These are phyloP conservation scores for Inga oerstediana DNA, from an alignment of 306 rosid genomes.

Conservation along the genomic window DNA sequence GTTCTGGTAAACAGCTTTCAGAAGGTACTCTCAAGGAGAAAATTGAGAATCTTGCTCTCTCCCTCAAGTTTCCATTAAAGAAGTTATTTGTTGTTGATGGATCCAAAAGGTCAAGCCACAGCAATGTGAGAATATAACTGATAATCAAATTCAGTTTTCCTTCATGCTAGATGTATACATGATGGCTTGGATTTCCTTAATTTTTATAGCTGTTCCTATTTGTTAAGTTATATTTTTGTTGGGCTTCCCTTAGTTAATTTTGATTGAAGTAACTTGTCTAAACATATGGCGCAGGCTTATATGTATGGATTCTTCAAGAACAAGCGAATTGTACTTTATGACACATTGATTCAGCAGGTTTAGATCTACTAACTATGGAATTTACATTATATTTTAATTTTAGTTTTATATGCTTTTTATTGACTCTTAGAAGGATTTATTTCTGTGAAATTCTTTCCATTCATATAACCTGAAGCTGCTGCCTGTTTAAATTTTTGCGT, in stretches of 20 bases:
- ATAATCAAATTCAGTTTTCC: neutral
- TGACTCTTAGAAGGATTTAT: slow-evolving; percentile 14
- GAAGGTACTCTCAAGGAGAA: slow-evolving; percentile 87
- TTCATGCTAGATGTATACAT: slow-evolving; percentile 6
- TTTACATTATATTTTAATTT: slow-evolving; percentile 7
- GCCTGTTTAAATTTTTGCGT: neutral
- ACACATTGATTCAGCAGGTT: slow-evolving; percentile 96
- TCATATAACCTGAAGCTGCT: neutral
- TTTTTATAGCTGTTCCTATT: neutral
- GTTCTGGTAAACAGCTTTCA: slow-evolving; percentile 70
- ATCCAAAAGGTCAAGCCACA: slow-evolving; percentile 97
- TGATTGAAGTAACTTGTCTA: slow-evolving; percentile 26
- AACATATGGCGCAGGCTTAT: slow-evolving; percentile 75
- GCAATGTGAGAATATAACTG: slow-evolving; percentile 76
- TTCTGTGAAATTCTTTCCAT: neutral
- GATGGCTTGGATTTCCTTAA: slow-evolving; percentile 13
- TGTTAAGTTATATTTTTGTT: neutral
- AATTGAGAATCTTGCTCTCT: slow-evolving; percentile 90
- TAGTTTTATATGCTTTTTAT: slow-evolving; percentile 1
- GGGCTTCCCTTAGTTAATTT: slow-evolving; percentile 11
- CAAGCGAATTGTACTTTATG: slow-evolving; percentile 96
- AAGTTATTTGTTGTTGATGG: slow-evolving; percentile 97
- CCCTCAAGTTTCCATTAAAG: slow-evolving; percentile 88
- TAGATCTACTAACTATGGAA: slow-evolving; percentile 20
- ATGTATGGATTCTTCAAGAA: slow-evolving; percentile 99